phyloP scores from a whole-genome alignment of 768 basidiomycete species.

The Tylopilus intermedius region DNA sequence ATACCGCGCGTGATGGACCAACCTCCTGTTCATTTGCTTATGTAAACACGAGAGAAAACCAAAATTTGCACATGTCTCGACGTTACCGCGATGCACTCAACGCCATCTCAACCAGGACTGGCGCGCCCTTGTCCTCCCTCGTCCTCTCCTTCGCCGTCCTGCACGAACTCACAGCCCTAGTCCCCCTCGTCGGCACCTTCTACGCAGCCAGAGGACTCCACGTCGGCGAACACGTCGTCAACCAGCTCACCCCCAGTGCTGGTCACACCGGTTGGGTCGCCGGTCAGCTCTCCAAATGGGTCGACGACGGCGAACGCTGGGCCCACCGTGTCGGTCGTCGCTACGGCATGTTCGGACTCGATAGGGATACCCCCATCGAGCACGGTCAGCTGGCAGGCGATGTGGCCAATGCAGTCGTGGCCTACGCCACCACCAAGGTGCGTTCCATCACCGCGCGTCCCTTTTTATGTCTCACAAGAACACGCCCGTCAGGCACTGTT shows the following conservation, averaged over 20 bases:
- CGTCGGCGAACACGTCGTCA: slow-evolving; percentile 62
- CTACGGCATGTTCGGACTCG: slow-evolving; percentile 79
- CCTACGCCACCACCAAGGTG: slow-evolving; percentile 79
- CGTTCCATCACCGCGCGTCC: too few relatives aligned
- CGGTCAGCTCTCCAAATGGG: slow-evolving; percentile 50
- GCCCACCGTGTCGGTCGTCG: slow-evolving; percentile 65
- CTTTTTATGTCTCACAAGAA: not conserved
- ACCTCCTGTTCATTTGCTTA: slow-evolving; percentile 12
- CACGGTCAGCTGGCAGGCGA: slow-evolving; percentile 55
- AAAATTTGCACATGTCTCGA: slow-evolving; percentile 24
- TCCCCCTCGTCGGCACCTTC: slow-evolving; percentile 71
- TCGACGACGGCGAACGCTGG: slow-evolving; percentile 73
- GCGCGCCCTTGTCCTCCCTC: slow-evolving; percentile 73
- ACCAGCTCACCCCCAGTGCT: slow-evolving; percentile 24
- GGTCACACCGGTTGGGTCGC: slow-evolving; percentile 37
- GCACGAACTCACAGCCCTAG: slow-evolving; percentile 80
- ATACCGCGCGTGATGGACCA: not conserved
- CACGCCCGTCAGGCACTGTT: slow-evolving; percentile 54
- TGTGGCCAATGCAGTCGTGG: slow-evolving; percentile 76
- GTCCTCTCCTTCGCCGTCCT: slow-evolving; percentile 73
- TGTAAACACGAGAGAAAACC: slow-evolving; percentile 5
- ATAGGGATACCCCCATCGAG: slow-evolving; percentile 38
- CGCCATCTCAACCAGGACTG: slow-evolving; percentile 61
- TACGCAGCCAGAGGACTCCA: slow-evolving; percentile 62
- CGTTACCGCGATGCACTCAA: slow-evolving; percentile 55